Conservation (phyloP, 2,329 filamentous ascomycete species). For the Ophiostoma fasciatum region DNA sequence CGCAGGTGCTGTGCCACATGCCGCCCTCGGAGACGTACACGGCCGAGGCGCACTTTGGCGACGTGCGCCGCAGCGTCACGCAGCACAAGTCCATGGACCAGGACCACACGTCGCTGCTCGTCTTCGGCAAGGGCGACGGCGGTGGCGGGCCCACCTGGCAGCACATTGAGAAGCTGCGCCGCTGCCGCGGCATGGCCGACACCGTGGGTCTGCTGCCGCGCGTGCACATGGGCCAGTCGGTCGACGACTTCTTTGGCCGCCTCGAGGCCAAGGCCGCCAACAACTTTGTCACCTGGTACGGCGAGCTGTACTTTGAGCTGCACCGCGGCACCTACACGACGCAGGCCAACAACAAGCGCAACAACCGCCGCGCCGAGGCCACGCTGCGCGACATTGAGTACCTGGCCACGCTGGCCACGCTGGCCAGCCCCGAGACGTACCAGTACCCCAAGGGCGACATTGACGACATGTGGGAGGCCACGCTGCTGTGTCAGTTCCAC, state of each 20-base stretch:
- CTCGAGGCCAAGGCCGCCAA: constrained; percentile 66
- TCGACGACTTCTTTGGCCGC: constrained; percentile 85
- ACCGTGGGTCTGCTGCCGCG: constrained; percentile 54
- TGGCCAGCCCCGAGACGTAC: constrained; percentile 52
- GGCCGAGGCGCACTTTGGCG: constrained; percentile 84
- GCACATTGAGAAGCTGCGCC: constrained; percentile 85
- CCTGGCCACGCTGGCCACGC: constrained; percentile 69
- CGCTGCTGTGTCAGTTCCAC: constrained; percentile 91
- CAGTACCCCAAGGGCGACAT: constrained; percentile 90
- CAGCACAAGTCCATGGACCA: constrained; percentile 95
- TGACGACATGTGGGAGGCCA: constrained; percentile 88
- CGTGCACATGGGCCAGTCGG: constrained; percentile 75
- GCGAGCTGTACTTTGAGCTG: constrained; percentile 94
- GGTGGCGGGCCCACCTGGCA: constrained; percentile 90
- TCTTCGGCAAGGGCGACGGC: constrained; percentile 94
- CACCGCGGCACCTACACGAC: constrained; percentile 96
- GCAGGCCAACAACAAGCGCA: constrained; percentile 91
- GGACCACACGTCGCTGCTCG: constrained; percentile 76
- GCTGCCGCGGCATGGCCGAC: constrained; percentile 84
- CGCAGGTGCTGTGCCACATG: constrained; percentile 97
- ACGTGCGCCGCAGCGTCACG: constrained; percentile 74
- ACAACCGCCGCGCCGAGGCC: constrained; percentile 77
- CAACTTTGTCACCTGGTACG: constrained; percentile 88
- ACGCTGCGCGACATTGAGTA: constrained; percentile 79
- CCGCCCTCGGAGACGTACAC: constrained; percentile 91